Conservation (phyloP, 2,329 filamentous ascomycete species). For the Teratosphaeria viscida region DNA sequence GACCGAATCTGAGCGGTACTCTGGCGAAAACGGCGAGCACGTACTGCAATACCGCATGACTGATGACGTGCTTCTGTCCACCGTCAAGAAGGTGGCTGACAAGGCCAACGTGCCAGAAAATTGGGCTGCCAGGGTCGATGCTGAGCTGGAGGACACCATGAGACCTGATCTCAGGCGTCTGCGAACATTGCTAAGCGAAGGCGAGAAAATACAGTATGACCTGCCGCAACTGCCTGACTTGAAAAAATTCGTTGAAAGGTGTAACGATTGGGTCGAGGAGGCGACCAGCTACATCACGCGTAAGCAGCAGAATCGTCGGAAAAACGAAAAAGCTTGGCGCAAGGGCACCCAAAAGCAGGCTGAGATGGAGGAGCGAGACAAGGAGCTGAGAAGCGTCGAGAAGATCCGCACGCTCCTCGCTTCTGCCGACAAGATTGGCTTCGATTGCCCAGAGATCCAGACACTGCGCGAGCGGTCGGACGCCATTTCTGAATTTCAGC, state of each 20-base stretch:
- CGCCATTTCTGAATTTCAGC: conserved; percentile 75
- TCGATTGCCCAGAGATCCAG: conserved; percentile 84
- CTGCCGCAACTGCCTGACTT: conserved; percentile 73
- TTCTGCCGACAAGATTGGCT: conserved; percentile 77
- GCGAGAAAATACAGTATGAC: conserved; percentile 89
- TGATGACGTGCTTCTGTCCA: conserved; percentile 55
- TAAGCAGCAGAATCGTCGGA: conserved; percentile 94
- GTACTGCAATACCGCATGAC: conserved; percentile 67
- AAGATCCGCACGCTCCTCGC: conserved; percentile 78
- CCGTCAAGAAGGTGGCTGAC: conserved; percentile 69
- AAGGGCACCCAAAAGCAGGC: conserved; percentile 58
- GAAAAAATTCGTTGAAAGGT: conserved; percentile 83
- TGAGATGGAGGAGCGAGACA: conserved; percentile 73
- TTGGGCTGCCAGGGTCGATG: conserved; percentile 86
- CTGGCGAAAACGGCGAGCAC: conserved; percentile 46
- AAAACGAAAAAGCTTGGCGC: conserved; percentile 82
- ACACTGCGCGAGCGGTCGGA: conserved; percentile 76
- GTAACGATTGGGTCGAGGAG: conserved; percentile 96
- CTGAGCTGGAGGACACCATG: conserved; percentile 69
- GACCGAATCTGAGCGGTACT: conserved; percentile 57
- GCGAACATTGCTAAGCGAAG: conserved; percentile 75
- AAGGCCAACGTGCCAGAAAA: conserved; percentile 75
- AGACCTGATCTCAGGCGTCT: conserved; percentile 79
- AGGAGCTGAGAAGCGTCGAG: conserved; percentile 76
- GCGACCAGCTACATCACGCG: conserved; percentile 92